Base-by-base conservation (phyloP, 179 eudicot species). In the Spinacia oleracea region DNA sequence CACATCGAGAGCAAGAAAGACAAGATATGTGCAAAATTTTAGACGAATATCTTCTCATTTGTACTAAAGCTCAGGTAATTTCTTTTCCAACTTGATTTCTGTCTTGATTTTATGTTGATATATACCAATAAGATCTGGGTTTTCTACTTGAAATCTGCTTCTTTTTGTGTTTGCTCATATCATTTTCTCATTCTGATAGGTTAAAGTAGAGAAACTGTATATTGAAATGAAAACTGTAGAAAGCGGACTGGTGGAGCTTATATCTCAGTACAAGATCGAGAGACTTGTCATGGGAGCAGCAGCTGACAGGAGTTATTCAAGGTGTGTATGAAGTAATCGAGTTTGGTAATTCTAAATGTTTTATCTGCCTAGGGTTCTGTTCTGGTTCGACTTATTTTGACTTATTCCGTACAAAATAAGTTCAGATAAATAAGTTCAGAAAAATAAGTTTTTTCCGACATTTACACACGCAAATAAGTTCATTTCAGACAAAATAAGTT, bases 211-310 rank as follows among this genome's bases (percentile, higher is more conserved):
- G 76, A 88, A 86, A 76, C 62, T 88, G 18, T 81, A 78, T 64
- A 81, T 79, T 73, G 98, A 95, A 77, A 84, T 62, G 86, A 87
- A 90, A 72, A 86, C 86, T 21, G 76, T 95, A 55, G 93, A 87
- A 88, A 86, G 87, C 70, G 98, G 97, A 43, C 84, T 95, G 64
- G 81, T 93, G 72, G 88, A 87, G 75, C 91, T 96, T 65, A 80
- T 96, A 73, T 66, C 81, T 27, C 83, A 81, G 80, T 76, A 87
- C 70, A 83, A 76, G 73, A 91, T 96, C 74, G 85, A 73, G 83
- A 89, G 81, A 83, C 94, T 96, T 81, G 96, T 90, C 63, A 96
- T 96, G 98, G 99, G 98, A 80, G 99, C 96, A 70, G 99, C 96
- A 40, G 90, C 98, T 32, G 89, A 90, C 79, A 80, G 66, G 64